Conservation (phyloP, 768 basidiomycete genomes). For the Tephrocybe rancida region DNA sequence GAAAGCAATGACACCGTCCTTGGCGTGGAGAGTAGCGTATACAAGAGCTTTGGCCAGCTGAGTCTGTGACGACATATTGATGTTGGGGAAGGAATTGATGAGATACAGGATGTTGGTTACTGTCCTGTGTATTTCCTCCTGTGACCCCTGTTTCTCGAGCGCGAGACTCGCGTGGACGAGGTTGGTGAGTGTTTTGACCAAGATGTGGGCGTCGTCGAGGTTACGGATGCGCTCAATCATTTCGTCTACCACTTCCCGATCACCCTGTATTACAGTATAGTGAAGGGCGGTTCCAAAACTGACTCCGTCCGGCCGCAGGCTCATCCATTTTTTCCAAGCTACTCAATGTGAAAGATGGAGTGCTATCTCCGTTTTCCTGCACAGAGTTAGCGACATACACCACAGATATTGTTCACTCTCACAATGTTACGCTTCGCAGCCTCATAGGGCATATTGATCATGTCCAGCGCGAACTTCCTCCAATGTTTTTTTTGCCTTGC, state of each 20-base stretch:
- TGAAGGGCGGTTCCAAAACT: slow-evolving; percentile 68
- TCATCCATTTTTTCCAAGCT: too few species aligned
- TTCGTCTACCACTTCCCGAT: slow-evolving; percentile 43
- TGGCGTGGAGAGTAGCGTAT: slow-evolving; percentile 45
- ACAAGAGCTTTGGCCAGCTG: slow-evolving; percentile 56
- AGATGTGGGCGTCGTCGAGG: slow-evolving; percentile 36
- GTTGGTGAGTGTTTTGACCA: slow-evolving; percentile 49
- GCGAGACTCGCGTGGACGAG: slow-evolving; percentile 46
- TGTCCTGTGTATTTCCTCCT: slow-evolving; percentile 27
- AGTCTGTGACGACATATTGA: slow-evolving; percentile 40
- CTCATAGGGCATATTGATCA: slow-evolving; percentile 20
- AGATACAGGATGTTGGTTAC: slow-evolving; percentile 45
- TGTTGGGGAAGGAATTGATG: slow-evolving; percentile 36
- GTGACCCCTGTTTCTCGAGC: slow-evolving; percentile 23
- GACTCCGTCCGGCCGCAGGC: slow-evolving; percentile 53
- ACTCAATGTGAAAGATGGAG: too few species aligned
- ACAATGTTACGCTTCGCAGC: slow-evolving; percentile 19
- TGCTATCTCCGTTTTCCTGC: too few species aligned
- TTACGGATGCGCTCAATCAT: slow-evolving; percentile 43
- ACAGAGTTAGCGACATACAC: too few species aligned
- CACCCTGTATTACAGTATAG: slow-evolving; percentile 48
- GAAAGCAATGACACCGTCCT: slow-evolving; percentile 56
- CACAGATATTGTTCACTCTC: too few species aligned
- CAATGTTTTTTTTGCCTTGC: slow-evolving; percentile 6
- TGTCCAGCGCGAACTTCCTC: not conserved